Conservation (phyloP, 495 filamentous ascomycete genomes). For the Neurospora discreta region DNA sequence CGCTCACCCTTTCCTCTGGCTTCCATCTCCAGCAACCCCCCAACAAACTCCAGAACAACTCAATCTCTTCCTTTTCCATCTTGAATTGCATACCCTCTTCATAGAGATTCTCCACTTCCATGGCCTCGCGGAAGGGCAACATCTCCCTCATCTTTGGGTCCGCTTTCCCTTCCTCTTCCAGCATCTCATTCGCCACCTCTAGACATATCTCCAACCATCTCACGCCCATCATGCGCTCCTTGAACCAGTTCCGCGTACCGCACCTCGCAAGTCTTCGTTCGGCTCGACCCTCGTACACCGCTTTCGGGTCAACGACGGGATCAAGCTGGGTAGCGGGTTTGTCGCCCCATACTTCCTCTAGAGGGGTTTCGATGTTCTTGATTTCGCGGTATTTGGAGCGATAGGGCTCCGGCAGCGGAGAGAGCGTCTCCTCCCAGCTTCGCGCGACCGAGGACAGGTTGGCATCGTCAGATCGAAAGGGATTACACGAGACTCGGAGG, state of each 20-base stretch:
- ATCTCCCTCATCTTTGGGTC: background rate
- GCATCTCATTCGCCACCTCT: background rate
- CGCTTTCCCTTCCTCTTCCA: background rate
- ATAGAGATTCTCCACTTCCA: background rate
- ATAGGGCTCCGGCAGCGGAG: constrained; percentile 8
- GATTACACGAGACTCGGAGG: background rate
- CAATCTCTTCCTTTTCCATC: constrained; percentile 9
- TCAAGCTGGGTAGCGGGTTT: background rate
- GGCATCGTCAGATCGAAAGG: background rate
- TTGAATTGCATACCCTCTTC: background rate
- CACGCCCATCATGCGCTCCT: background rate
- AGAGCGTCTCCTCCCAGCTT: constrained; percentile 7
- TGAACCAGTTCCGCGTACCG: background rate
- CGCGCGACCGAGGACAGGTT: background rate
- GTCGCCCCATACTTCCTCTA: background rate
- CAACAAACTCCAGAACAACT: constrained; percentile 12
- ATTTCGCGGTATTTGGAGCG: background rate
- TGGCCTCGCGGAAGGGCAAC: background rate
- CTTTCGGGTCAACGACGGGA: background rate
- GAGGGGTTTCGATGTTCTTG: background rate
- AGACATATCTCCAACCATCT: background rate
- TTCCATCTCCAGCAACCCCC: constrained; percentile 10
- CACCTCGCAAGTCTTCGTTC: background rate
- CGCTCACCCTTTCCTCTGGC: constrained; percentile 9
- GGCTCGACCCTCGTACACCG: background rate